Evolutionary conservation across 345 rosid species (phyloP).

Genomic region (Balakata baccata): DNA sequence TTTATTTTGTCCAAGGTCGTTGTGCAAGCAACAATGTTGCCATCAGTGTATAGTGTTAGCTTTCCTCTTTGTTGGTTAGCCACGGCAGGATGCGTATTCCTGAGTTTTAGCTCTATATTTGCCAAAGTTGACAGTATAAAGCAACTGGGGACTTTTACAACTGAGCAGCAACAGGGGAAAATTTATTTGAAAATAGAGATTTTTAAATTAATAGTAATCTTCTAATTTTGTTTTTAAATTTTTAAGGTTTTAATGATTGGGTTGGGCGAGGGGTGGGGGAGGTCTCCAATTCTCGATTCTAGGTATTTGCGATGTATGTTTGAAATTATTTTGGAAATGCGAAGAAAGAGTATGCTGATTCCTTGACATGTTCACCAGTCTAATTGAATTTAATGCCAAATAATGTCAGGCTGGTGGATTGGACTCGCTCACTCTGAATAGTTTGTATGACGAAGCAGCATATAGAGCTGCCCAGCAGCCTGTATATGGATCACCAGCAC

Average conservation of each 20-base stretch:
- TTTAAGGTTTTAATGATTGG: no score
- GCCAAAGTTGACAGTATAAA: background rate
- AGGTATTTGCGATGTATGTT: no score
- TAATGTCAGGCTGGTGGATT: constrained; percentile 82
- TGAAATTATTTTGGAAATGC: no score
- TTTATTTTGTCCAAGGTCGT: background rate
- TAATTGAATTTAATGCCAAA: background rate
- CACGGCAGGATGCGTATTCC: background rate
- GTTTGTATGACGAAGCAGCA: constrained; percentile 79
- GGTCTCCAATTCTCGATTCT: no score
- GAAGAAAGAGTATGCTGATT: no score
- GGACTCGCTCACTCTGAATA: constrained; percentile 80
- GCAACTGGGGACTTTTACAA: background rate
- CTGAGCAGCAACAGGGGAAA: background rate
- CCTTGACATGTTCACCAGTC: background rate
- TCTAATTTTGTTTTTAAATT: no score
- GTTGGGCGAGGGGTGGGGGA: no score
- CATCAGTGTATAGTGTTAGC: background rate
- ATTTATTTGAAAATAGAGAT: background rate
- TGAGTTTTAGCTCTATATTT: background rate
- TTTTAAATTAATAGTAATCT: no score
- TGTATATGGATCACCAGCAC: constrained; percentile 73
- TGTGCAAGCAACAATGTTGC: background rate
- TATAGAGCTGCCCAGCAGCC: constrained; percentile 84
- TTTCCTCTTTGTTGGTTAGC: constrained; percentile 4